Conservation (phyloP, 2,329 filamentous ascomycete species). For the Cladobotryum protrusum region DNA sequence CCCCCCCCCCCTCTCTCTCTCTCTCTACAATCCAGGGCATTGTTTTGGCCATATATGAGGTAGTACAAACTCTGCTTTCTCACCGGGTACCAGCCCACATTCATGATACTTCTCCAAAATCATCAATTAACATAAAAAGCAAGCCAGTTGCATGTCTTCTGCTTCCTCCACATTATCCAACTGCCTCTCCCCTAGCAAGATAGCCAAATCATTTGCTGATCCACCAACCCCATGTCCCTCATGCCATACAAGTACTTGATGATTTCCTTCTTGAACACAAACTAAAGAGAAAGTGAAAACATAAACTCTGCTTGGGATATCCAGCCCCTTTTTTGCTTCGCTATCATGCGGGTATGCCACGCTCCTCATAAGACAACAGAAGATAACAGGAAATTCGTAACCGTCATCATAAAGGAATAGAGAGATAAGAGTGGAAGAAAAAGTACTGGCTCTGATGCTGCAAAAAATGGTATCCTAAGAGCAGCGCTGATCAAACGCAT, state of each 20-base stretch:
- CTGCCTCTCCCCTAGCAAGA: neutral
- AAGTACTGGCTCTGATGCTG: slow-evolving; percentile 14
- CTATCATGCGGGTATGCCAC: slow-evolving; percentile 8
- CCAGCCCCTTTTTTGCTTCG: slow-evolving; percentile 2
- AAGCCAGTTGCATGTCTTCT: neutral
- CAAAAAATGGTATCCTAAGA: slow-evolving; percentile 24
- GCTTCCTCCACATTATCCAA: neutral
- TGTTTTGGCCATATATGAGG: no score
- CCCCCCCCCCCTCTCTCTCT: no score
- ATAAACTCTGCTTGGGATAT: slow-evolving; percentile 10
- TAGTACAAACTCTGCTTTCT: neutral
- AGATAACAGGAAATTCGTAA: slow-evolving; percentile 12
- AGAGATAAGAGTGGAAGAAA: slow-evolving; percentile 3
- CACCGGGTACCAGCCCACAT: neutral
- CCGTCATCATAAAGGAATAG: slow-evolving; percentile 11
- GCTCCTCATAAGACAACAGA: slow-evolving; percentile 1
- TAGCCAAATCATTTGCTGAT: neutral
- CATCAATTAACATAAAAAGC: neutral
- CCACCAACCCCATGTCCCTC: neutral
- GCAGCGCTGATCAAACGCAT: slow-evolving; percentile 21
- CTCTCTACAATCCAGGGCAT: no score
- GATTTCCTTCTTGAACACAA: neutral
- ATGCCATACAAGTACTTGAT: neutral
- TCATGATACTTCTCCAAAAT: no score
- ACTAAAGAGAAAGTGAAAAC: neutral